Percentiles rank a stretch among this genome's conserved stretches.
These are phyloP conservation scores for Apiotrichum akiyoshidainum DNA, from an alignment of 1,284 basidiomycete genomes.

Conservation along the genomic window DNA sequence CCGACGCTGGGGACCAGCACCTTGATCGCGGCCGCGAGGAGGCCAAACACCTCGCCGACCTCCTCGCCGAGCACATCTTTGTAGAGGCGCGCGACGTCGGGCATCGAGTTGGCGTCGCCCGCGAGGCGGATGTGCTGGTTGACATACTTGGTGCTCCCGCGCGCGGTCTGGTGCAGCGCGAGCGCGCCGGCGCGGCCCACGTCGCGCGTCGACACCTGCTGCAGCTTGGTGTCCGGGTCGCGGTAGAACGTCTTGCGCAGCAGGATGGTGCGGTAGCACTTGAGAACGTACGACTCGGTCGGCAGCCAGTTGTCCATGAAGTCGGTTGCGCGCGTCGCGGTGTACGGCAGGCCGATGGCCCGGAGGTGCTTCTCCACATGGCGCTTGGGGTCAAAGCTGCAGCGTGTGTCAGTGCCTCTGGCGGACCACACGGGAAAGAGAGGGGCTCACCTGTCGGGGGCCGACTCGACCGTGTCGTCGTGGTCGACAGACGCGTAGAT, in stretches of 20 bases:
- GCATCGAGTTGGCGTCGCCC: slow-evolving; percentile 25
- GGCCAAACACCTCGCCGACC: slow-evolving; percentile 16
- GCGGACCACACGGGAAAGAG: not conserved
- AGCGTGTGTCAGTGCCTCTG: not conserved
- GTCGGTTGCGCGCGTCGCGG: slow-evolving; percentile 17
- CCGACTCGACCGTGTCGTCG: slow-evolving; percentile 19
- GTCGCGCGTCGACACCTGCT: slow-evolving; percentile 24
- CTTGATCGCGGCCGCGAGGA: slow-evolving; percentile 18
- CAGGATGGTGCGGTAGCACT: slow-evolving; percentile 28
- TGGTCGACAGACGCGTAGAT: slow-evolving; percentile 43
- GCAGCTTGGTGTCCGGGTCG: slow-evolving; percentile 21
- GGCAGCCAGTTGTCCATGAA: slow-evolving; percentile 29
- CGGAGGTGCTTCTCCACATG: slow-evolving; percentile 15
- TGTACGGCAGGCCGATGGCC: slow-evolving; percentile 6
- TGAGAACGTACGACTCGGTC: slow-evolving; percentile 17
- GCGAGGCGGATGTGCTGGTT: slow-evolving; percentile 20
- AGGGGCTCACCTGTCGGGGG: slow-evolving; percentile 24
- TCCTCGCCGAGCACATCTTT: slow-evolving; percentile 19
- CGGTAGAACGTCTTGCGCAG: slow-evolving; percentile 24
- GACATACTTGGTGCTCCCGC: slow-evolving; percentile 2
- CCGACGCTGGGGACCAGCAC: slow-evolving; percentile 6
- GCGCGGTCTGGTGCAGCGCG: slow-evolving; percentile 18
- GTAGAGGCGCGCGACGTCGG: slow-evolving; percentile 25
- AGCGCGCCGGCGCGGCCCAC: slow-evolving; percentile 27
- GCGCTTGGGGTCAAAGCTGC: slow-evolving; percentile 33